Conservation (phyloP, 352 stramenopile species). For the Hyphochytrium catenoides region DNA sequence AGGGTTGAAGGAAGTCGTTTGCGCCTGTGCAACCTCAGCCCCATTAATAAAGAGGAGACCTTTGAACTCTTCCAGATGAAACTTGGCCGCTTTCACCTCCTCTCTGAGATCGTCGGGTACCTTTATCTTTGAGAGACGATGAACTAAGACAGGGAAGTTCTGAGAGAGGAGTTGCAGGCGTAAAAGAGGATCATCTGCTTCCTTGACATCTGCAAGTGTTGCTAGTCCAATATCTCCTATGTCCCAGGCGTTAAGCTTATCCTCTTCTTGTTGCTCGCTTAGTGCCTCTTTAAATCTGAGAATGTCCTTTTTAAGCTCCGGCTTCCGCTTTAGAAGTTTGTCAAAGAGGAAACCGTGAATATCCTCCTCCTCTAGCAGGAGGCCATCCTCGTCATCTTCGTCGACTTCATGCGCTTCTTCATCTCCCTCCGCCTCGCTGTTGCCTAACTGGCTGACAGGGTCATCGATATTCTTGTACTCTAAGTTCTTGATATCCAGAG, state of each 20-base stretch:
- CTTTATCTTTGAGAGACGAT: constrained; percentile 11
- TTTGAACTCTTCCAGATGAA: constrained; percentile 13
- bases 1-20: constrained; percentile 62
- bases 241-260: constrained; percentile 16
- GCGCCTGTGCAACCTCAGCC: constrained; percentile 42
- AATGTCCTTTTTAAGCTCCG: no score
- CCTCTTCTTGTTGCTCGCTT: constrained; percentile 14
- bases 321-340: no score
- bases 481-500: constrained; percentile 88
- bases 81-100: constrained; percentile 18
- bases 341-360: neutral
- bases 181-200: constrained; percentile 34
- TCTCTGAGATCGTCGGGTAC: constrained; percentile 11
- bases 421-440: constrained; percentile 16
- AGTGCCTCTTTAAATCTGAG: constrained; percentile 15
- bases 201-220: constrained; percentile 14
- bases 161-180: constrained; percentile 48
- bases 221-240: constrained; percentile 13
- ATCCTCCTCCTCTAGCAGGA: constrained; percentile 2
- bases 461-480: constrained; percentile 89
- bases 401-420: constrained; percentile 12
- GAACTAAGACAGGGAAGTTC: constrained; percentile 48
- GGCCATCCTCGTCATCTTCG: constrained; percentile 10
- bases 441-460: no score
- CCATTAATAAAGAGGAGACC: constrained; percentile 66